Evolutionary conservation across 306 rosid species (phyloP).

Genomic region (Sesbania bispinosa): DNA sequence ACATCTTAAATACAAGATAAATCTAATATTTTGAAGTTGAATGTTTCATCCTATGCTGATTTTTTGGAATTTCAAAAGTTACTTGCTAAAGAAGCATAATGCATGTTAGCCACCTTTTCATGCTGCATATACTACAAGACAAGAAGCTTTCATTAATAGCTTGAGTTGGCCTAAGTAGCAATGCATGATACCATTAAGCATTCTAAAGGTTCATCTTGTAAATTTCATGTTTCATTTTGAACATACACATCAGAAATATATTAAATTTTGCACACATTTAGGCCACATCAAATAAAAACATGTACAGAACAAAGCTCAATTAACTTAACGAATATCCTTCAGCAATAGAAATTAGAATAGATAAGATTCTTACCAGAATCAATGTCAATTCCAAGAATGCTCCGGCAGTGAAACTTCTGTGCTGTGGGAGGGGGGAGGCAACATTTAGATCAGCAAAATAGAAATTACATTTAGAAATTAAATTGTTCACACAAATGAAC

Average conservation of each 20-base stretch:
- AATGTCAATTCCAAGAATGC: conserved; percentile 87
- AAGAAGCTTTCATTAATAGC: not conserved
- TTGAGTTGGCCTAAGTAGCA: not conserved
- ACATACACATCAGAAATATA: not conserved
- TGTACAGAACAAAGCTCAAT: not conserved
- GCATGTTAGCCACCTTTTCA: not conserved
- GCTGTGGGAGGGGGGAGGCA: conserved; percentile 42
- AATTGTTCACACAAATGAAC: not conserved
- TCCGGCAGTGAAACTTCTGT: conserved; percentile 63
- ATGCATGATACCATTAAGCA: not conserved
- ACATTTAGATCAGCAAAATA: not conserved
- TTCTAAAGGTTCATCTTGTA: not conserved
- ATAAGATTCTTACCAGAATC: conserved; percentile 65
- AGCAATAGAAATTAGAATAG: not conserved
- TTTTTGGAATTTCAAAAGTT: not conserved
- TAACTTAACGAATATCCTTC: not conserved
- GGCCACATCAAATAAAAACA: not conserved
- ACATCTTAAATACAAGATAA: not conserved
- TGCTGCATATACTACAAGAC: not conserved
- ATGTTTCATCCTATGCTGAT: not conserved
- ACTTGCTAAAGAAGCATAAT: not conserved
- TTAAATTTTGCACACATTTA: not conserved
- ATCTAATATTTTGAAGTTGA: not conserved
- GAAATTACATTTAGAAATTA: not conserved
- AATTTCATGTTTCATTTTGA: not conserved